Conservation (phyloP, 129 eudicot species). For the Saposhnikovia divaricata region DNA sequence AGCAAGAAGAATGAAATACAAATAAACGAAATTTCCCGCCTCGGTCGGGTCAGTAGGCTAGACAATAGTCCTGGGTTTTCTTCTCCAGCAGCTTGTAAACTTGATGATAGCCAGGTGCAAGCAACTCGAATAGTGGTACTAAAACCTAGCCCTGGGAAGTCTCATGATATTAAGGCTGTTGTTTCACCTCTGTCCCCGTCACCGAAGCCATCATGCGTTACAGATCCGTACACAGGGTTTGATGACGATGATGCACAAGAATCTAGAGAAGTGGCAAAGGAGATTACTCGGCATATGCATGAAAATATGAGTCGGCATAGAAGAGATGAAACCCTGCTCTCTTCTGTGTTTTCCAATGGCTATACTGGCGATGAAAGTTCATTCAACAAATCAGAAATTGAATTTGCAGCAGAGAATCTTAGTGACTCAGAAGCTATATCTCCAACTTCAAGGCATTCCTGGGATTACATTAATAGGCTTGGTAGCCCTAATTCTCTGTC, state of each 20-base stretch:
- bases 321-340: slow-evolving; percentile 59
- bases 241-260: slow-evolving; percentile 51
- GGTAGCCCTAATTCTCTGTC: slow-evolving; percentile 61
- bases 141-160: slow-evolving; percentile 67
- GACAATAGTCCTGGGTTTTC: slow-evolving; percentile 35
- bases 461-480: slow-evolving; percentile 77
- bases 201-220: slow-evolving; percentile 28
- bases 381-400: slow-evolving; percentile 71
- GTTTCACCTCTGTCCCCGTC: slow-evolving; percentile 50
- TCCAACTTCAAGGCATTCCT: slow-evolving; percentile 80
- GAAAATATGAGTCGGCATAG: slow-evolving; percentile 46
- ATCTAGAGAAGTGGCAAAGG: slow-evolving; percentile 59
- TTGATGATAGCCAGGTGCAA: slow-evolving; percentile 36
- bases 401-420: slow-evolving; percentile 51
- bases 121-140: slow-evolving; percentile 86
- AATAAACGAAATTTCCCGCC: slow-evolving; percentile 22
- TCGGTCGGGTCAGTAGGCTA: slow-evolving; percentile 22
- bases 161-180: slow-evolving; percentile 41
- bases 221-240: slow-evolving; percentile 29
- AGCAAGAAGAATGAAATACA: slow-evolving; percentile 37
- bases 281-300: slow-evolving; percentile 43
- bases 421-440: slow-evolving; percentile 91
- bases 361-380: slow-evolving; percentile 93
- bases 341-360: slow-evolving; percentile 77
- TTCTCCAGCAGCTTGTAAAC: slow-evolving; percentile 35